These are phyloP conservation scores for Terfezia boudieri DNA, from an alignment of 495 filamentous ascomycete species.

Conservation along the genomic window DNA sequence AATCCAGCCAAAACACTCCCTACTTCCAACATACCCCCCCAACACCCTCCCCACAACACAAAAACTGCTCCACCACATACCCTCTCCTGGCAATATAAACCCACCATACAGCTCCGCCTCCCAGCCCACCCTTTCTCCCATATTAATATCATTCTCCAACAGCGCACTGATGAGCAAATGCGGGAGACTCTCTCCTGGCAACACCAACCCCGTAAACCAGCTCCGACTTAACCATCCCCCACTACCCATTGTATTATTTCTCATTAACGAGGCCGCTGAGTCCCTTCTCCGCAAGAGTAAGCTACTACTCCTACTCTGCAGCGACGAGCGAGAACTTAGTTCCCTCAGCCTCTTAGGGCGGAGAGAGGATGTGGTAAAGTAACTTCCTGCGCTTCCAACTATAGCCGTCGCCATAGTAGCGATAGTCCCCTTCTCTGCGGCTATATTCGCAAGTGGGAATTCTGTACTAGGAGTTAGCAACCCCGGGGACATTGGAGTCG, in stretches of 20 bases:
- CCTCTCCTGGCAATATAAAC: conserved; percentile 26
- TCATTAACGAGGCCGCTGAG: conserved; percentile 18
- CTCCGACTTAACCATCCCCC: conserved; percentile 63
- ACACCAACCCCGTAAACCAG: conserved; percentile 54
- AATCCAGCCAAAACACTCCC: conserved; percentile 59
- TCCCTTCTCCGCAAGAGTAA: conserved; percentile 21
- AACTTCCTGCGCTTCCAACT: background rate
- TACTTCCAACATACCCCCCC: conserved; percentile 37
- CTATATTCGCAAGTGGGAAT: conserved; percentile 15
- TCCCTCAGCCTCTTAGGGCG: conserved; percentile 10
- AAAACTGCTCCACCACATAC: conserved; percentile 64
- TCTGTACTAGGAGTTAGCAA: conserved; percentile 17
- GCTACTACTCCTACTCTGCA: conserved; percentile 6
- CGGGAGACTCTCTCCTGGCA: conserved; percentile 49
- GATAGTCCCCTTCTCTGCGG: conserved; percentile 21
- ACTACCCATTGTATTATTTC: conserved; percentile 19
- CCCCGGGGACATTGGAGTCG: conserved; percentile 23
- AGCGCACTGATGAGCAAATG: conserved; percentile 61
- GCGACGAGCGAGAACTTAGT: conserved; percentile 23
- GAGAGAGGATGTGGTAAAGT: background rate
- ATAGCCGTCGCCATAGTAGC: conserved; percentile 14
- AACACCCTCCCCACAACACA: conserved; percentile 59
- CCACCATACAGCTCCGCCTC: conserved; percentile 57
- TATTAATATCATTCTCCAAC: conserved; percentile 49
- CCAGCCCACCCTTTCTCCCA: conserved; percentile 40